Evolutionary conservation across 164 flowering plant genomes (phyloP).

Genomic region (Magnolia officinalis): DNA sequence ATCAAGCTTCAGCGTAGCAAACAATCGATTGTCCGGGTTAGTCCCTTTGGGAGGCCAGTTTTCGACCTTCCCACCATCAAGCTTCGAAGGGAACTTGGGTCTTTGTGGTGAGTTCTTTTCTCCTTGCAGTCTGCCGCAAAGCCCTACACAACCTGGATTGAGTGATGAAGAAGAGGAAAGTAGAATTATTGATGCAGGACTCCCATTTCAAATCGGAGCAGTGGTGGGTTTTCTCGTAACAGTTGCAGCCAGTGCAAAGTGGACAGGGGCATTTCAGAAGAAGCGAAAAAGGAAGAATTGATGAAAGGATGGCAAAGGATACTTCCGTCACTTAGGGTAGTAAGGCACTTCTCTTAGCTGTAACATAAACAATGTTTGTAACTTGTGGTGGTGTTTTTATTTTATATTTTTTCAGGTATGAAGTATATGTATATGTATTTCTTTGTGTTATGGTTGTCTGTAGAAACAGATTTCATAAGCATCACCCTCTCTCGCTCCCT

Average conservation of each 20-base stretch:
- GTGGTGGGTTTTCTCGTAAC: constrained; percentile 35
- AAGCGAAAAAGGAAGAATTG: neutral
- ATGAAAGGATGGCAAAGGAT: neutral
- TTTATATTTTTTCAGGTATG: too few relatives aligned
- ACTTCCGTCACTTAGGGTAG: too few relatives aligned
- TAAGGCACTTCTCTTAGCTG: too few relatives aligned
- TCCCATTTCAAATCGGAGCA: constrained; percentile 25
- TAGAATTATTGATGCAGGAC: constrained; percentile 14
- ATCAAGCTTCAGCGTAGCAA: constrained; percentile 38
- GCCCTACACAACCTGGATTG: neutral
- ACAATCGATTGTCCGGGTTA: constrained; percentile 38
- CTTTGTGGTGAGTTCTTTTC: constrained; percentile 19
- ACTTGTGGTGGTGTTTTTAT: constrained; percentile 7
- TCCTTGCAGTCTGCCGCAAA: neutral
- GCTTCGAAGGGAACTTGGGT: constrained; percentile 48
- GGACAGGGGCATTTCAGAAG: neutral
- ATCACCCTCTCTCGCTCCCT: too few relatives aligned
- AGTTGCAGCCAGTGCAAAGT: constrained; percentile 12
- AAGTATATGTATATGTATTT: too few relatives aligned
- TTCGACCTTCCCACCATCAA: constrained; percentile 39
- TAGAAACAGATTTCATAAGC: too few relatives aligned
- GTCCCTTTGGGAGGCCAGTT: constrained; percentile 65
- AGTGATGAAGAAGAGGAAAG: constrained; percentile 13
- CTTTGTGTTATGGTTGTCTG: too few relatives aligned
- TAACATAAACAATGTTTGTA: too few relatives aligned